Evolutionary conservation across 352 stramenopile species (phyloP), one percentile per base, ranked within the genome.

Genomic region (Globisporangium cystogenes): DNA sequence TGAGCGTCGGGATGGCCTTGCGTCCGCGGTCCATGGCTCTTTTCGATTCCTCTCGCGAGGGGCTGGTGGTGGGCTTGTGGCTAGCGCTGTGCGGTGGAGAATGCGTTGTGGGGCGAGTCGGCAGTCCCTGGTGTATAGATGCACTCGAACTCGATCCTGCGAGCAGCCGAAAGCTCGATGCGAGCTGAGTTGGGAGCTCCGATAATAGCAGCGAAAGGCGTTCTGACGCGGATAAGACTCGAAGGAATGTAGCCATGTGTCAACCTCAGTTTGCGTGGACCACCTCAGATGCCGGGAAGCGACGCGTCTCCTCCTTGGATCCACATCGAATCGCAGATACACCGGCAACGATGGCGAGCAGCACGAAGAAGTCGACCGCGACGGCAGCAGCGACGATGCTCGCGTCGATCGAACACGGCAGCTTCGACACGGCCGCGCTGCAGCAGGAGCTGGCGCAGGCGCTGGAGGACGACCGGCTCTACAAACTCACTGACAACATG

Each of bases 1-100:
- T 93, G 18, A 94, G 74, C 48, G 82, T 94, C 18, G 83, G 80
- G 55, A 92, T 79, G 6, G 86, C 84, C 71, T 92, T 92, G 50
- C 85, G 79, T 60, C 85, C 82, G 35, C 82, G 82, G 64, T 94
- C 82, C 82, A 93, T 93, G 40, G 33, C n/a, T 24, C 23, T 16
- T 29, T 20, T 18, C n/a, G 36, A 3, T 16, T 12, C 5, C 33
- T 6, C 33, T 16, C 33, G 14, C 4, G 14, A 11, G 33, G 18
- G 12, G n/a, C n/a, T n/a, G n/a, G n/a, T n/a, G n/a, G 29, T 12
- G 29, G 11, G 4, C 18, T 3, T 6, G 33, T 18, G 33, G 14
- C 11, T 3, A 5, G 33, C 33, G 33, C 33, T 39, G 33, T 4
- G 11, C 12, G 33, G 6, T 12, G 33, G 33, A 39, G 33, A 39